Evolutionary conservation across 2,329 filamentous ascomycete species (phyloP).

Genomic region (Pleomassaria siparia): DNA sequence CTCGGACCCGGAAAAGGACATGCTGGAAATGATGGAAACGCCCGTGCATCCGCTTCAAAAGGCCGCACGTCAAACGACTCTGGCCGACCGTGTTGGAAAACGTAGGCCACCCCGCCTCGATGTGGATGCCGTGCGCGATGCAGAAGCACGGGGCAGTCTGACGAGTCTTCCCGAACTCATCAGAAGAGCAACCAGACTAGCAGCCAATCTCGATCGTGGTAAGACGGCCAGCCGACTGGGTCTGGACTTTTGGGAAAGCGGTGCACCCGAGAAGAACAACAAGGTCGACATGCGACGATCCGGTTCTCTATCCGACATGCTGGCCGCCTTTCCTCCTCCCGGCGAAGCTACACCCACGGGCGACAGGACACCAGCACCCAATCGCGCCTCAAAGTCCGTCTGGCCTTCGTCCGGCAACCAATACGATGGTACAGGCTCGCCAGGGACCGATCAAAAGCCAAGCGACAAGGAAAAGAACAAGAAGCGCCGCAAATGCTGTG

Average conservation of each 20-base stretch:
- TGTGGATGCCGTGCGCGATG: conserved; percentile 77
- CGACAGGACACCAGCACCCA: conserved; percentile 21
- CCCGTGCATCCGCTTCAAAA: conserved; percentile 36
- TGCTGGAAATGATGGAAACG: conserved; percentile 16
- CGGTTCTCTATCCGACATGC: conserved; percentile 63
- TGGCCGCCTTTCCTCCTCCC: conserved; percentile 66
- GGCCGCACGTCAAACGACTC: conserved; percentile 27
- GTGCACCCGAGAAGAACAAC: conserved; percentile 31
- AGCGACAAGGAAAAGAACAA: no score
- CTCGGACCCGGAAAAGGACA: conserved; percentile 35
- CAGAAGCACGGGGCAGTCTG: conserved; percentile 82
- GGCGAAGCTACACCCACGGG: conserved; percentile 52
- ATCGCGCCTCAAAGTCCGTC: conserved; percentile 20
- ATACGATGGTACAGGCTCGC: conserved; percentile 19
- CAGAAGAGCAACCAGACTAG: conserved; percentile 79
- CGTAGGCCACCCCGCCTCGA: conserved; percentile 71
- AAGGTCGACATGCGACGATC: conserved; percentile 45
- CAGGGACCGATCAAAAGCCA: conserved; percentile 23
- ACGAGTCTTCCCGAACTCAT: conserved; percentile 94
- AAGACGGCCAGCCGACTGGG: conserved; percentile 63
- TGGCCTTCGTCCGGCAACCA: conserved; percentile 28
- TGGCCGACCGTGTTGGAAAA: conserved; percentile 47
- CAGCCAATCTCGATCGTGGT: conserved; percentile 84
- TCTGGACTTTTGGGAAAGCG: conserved; percentile 51
- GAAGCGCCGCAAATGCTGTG: conserved; percentile 71